phyloP scores from a whole-genome alignment of 257 asterid genomes.

The Penstemon eatonii region DNA sequence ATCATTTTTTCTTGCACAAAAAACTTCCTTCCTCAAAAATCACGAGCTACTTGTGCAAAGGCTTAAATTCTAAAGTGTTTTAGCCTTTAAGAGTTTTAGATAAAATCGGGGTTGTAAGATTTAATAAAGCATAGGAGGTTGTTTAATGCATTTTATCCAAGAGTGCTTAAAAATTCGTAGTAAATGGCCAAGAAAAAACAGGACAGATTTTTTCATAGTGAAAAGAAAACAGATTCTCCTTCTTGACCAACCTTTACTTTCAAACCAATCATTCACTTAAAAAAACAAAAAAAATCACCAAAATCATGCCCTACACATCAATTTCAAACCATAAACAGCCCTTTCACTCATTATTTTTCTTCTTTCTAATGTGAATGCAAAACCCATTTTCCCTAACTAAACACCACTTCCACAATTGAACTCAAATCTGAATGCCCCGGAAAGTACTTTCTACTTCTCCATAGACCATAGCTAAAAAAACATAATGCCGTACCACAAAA shows the following conservation, averaged over 20 bases:
- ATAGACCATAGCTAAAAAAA: background rate
- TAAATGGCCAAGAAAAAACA: too few relatives aligned
- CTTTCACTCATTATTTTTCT: background rate
- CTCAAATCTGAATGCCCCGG: background rate
- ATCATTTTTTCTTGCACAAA: background rate
- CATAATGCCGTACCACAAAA: conserved; percentile 28
- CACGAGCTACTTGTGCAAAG: too few relatives aligned
- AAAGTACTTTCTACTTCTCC: background rate
- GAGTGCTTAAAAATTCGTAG: too few relatives aligned
- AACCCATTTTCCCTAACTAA: background rate
- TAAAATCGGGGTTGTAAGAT: too few relatives aligned
- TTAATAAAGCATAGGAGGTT: too few relatives aligned
- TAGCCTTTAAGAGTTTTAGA: too few relatives aligned
- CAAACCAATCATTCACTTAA: background rate
- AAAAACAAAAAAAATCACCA: background rate
- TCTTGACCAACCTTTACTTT: too few relatives aligned
- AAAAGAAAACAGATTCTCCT: too few relatives aligned
- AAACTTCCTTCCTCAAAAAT: background rate
- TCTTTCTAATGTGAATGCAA: conserved; percentile 6
- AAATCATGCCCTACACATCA: background rate
- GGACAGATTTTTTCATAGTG: too few relatives aligned
- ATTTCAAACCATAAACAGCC: conserved; percentile 19
- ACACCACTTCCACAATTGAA: too few relatives aligned
- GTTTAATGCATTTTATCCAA: too few relatives aligned
- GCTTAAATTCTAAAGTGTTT: too few relatives aligned